Evolutionary conservation across 2,329 filamentous ascomycete genomes (phyloP).

Genomic region (Podosphaera fusca): DNA sequence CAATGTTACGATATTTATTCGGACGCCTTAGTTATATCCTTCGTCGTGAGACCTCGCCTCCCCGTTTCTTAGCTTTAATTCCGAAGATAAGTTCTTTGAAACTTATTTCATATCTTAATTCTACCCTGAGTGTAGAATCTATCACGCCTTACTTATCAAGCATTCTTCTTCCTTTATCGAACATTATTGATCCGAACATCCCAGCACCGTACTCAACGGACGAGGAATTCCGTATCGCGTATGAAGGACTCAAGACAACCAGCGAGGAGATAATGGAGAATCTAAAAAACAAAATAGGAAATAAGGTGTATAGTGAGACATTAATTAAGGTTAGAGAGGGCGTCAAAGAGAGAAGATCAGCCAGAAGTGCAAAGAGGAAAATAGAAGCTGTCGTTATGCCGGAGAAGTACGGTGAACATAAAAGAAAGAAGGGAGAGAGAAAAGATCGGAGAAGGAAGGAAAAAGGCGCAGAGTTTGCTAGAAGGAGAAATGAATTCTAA

Average conservation of each 20-base stretch:
- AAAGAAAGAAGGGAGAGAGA: constrained; percentile 63
- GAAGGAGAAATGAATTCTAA: constrained; percentile 10
- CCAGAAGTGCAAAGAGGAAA: constrained; percentile 61
- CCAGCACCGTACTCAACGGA: constrained; percentile 49
- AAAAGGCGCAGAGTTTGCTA: constrained; percentile 46
- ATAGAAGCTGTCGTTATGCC: constrained; percentile 70
- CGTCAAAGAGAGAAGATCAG: constrained; percentile 48
- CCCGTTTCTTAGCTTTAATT: constrained; percentile 35
- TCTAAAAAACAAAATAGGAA: constrained; percentile 71
- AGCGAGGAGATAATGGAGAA: constrained; percentile 57
- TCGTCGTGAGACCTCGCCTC: constrained; percentile 49
- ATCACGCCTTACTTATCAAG: constrained; percentile 39
- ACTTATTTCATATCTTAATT: constrained; percentile 46
- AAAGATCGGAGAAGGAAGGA: constrained; percentile 69
- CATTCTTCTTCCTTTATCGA: constrained; percentile 48
- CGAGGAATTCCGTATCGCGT: constrained; percentile 40
- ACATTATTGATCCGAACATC: constrained; percentile 62
- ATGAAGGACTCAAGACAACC: constrained; percentile 47
- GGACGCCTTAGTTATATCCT: constrained; percentile 57
- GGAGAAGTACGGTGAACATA: constrained; percentile 53
- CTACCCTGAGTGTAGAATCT: constrained; percentile 31
- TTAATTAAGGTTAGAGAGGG: constrained; percentile 50
- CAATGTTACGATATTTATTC: constrained; percentile 51
- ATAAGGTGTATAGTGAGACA: constrained; percentile 51
- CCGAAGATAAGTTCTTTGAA: constrained; percentile 57